Conservation (phyloP, 2,329 filamentous ascomycete genomes). For the Trichoderma polysporum region DNA sequence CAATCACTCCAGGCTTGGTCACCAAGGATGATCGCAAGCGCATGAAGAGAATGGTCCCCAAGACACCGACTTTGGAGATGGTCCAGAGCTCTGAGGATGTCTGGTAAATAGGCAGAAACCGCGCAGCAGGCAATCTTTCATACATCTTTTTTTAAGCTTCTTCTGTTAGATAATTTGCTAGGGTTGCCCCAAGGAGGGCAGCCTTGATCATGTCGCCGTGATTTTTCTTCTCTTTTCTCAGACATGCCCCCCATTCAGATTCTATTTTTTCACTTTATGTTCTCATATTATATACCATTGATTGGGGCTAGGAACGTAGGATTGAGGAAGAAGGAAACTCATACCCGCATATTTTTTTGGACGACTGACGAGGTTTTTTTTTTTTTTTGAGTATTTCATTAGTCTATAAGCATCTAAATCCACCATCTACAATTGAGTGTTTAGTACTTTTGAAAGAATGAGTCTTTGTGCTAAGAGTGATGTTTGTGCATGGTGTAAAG, state of each 20-base stretch:
- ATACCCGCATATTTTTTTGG: conserved; percentile 12
- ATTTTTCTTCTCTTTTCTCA: conserved; percentile 23
- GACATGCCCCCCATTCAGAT: background rate
- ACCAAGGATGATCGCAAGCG: conserved; percentile 69
- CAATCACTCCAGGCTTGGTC: conserved; percentile 73
- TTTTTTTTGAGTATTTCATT: conserved; percentile 15
- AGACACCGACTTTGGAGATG: conserved; percentile 62
- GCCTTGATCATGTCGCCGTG: conserved; percentile 29
- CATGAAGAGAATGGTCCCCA: conserved; percentile 63
- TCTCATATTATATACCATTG: conserved; percentile 2
- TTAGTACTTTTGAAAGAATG: background rate
- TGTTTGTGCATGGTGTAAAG: background rate
- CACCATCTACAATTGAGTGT: conserved; percentile 4
- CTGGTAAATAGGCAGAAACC: conserved; percentile 48
- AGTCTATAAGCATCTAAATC: background rate
- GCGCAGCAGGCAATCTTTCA: conserved; percentile 4
- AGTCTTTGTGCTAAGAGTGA: background rate
- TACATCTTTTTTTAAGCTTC: background rate
- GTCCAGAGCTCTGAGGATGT: conserved; percentile 62
- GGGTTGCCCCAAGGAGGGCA: conserved; percentile 21
- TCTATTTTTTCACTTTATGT: background rate
- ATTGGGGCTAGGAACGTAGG: conserved; percentile 5
- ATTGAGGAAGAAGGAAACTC: conserved; percentile 12
- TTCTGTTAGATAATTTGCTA: conserved; percentile 29
- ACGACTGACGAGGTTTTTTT: conserved; percentile 12